phyloP scores from a whole-genome alignment of 140 eudicot species.

The Bidens hawaiensis region DNA sequence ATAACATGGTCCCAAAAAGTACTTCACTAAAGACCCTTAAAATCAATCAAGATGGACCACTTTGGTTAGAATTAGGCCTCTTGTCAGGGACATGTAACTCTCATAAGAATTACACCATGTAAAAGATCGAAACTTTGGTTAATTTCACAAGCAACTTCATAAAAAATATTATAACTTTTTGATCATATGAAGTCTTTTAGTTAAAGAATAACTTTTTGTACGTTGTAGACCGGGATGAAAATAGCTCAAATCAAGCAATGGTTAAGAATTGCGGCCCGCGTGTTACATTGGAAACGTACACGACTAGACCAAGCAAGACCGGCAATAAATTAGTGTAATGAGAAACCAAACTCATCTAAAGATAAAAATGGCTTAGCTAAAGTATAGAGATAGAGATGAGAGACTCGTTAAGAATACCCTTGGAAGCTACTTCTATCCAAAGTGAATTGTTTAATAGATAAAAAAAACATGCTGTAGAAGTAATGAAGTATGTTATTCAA shows the following conservation, averaged over 20 bases:
- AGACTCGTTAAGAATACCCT: too few relatives aligned
- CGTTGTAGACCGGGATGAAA: background rate
- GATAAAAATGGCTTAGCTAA: too few relatives aligned
- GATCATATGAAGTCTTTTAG: background rate
- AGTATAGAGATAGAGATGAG: too few relatives aligned
- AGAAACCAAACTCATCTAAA: background rate
- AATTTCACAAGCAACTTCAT: background rate
- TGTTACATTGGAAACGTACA: background rate
- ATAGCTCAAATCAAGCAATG: background rate
- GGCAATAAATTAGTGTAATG: background rate
- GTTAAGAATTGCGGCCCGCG: background rate
- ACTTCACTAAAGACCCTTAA: slow-evolving; percentile 22
- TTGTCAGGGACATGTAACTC: slow-evolving; percentile 13
- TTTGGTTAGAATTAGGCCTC: slow-evolving; percentile 17
- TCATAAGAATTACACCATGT: slow-evolving; percentile 4
- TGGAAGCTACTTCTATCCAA: background rate
- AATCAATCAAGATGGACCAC: slow-evolving; percentile 27
- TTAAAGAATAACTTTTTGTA: too few relatives aligned
- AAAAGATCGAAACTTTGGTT: background rate
- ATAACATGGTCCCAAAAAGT: slow-evolving; percentile 24
- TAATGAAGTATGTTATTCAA: background rate
- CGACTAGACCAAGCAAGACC: background rate
- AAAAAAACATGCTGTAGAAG: too few relatives aligned
- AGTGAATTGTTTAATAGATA: background rate
- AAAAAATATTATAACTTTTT: background rate